Base-by-base conservation (phyloP, 139 green algal species). In the Micromonas commoda region DNA sequence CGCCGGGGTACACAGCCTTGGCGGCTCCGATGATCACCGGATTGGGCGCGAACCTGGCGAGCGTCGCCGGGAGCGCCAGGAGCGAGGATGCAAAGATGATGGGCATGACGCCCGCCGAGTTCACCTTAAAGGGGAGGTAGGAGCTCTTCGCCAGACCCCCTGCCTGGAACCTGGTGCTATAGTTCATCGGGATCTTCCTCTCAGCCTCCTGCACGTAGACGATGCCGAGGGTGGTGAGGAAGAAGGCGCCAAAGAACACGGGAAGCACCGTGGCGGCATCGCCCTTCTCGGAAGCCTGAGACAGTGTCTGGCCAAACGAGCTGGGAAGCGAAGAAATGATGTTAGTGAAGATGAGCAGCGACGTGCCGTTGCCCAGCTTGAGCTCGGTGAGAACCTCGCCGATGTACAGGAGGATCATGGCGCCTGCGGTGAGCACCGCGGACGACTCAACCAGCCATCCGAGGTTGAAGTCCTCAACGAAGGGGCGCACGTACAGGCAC, bases 51-150 rank as follows among this genome's bases (percentile, higher is more conserved):
- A 95, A 97, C 60, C 93, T 80, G 5, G 91, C 91, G 51, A 96
- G 70, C 3, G 87, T 88, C 19, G 88, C 81, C n/a, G 95, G 95
- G 51, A 97, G 83, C 0, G 92, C 88, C 38, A 99, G 85, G 57
- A 99, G 84, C 2, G 91, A 96, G 6, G 93, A 96, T 9, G 93
- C 86, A 81, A 99, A 99, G 83, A 99, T 99, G 83, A 99, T 91
- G 0, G 95, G 95, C 94, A 99, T 98, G 19, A 98, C 95, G 54
- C 95, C 95, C 9, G 91, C 91, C 4, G 88, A 88, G 77, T 96
- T 96, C n/a, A 94, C 82, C 87, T 98, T 98, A 90, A 99, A 97
- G 31, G 95, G 95, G 81, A 99, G 88, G 88, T 98, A 99, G 16
- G 87, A 89, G 80, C 92, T 89, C 23, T 85, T 82, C 20, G 85